Evolutionary conservation across 2,329 filamentous ascomycete genomes (phyloP).

Genomic region (Botrytis porri): DNA sequence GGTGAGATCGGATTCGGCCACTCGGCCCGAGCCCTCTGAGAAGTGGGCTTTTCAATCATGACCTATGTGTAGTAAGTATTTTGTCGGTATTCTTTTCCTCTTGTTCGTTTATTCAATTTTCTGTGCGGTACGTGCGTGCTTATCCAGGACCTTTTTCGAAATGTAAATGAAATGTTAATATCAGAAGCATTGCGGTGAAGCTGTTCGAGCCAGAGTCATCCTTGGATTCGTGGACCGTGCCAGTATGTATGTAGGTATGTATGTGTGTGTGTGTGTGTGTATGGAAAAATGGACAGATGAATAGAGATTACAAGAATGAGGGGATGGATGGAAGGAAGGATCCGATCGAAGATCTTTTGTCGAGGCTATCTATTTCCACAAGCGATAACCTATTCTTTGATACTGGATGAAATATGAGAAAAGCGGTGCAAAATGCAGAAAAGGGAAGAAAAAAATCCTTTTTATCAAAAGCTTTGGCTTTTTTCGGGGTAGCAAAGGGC

Average conservation of each 20-base stretch:
- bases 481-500: neutral
- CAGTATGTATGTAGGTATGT: neutral
- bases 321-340: neutral
- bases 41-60: conserved; percentile 17
- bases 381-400: neutral
- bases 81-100: neutral
- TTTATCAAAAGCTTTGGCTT: conserved; percentile 15
- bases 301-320: conserved; percentile 1
- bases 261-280: neutral
- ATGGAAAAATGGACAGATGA: neutral
- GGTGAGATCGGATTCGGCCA: conserved; percentile 17
- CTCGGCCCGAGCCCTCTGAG: conserved; percentile 15
- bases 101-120: conserved; percentile 10
- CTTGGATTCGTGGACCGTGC: conserved; percentile 14
- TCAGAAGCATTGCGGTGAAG: conserved; percentile 19
- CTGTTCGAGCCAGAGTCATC: conserved; percentile 11
- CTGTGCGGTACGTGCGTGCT: conserved; percentile 6
- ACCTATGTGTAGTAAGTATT: conserved; percentile 4
- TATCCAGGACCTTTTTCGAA: conserved; percentile 14
- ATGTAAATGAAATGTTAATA: conserved; percentile 15
- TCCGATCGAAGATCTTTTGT: neutral
- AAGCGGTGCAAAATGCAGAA: conserved; percentile 3
- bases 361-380: neutral
- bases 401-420: neutral
- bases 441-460: neutral